Percentiles rank a stretch among this genome's conserved stretches.
phyloP scores from a whole-genome alignment of 106 monocot genomes.

The Ottelia alismoides region DNA sequence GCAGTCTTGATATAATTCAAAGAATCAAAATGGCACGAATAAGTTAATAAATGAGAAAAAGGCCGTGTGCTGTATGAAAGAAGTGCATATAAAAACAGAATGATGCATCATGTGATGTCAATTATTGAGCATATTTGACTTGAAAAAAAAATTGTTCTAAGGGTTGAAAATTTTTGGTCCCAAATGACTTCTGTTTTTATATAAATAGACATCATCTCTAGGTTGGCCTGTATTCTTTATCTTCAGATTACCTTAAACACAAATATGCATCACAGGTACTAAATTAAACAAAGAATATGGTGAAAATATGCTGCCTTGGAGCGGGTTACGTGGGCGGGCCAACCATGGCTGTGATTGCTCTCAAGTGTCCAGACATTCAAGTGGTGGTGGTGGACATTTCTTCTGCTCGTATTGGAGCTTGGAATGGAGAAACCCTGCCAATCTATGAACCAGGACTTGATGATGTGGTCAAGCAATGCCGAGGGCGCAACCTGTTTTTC shows the following conservation, averaged over 20 bases:
- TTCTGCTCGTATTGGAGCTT: constrained; percentile 31
- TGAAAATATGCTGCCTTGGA: constrained; percentile 49
- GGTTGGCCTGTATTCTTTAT: too few relatives aligned
- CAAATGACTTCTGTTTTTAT: too few relatives aligned
- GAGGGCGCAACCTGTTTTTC: constrained; percentile 20
- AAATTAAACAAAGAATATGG: constrained; percentile 13
- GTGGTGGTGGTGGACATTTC: constrained; percentile 60
- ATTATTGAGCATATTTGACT: too few relatives aligned
- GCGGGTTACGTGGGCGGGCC: constrained; percentile 47
- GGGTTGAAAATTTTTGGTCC: too few relatives aligned
- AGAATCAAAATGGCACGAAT: too few relatives aligned
- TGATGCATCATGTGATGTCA: too few relatives aligned
- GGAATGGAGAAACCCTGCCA: constrained; percentile 56
- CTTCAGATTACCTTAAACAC: too few relatives aligned
- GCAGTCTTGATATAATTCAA: not conserved
- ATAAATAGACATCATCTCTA: too few relatives aligned
- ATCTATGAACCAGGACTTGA: constrained; percentile 49
- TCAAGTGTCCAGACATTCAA: constrained; percentile 41
- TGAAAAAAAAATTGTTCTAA: too few relatives aligned
- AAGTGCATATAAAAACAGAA: too few relatives aligned
- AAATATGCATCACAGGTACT: not conserved
- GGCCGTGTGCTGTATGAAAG: too few relatives aligned
- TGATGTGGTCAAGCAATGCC: constrained; percentile 18
- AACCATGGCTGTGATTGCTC: constrained; percentile 55
- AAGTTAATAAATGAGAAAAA: too few relatives aligned